Percentiles rank a stretch among this genome's conserved stretches.
Conservation (phyloP, 75 land plant species). For the Ceratopteris richardii region DNA sequence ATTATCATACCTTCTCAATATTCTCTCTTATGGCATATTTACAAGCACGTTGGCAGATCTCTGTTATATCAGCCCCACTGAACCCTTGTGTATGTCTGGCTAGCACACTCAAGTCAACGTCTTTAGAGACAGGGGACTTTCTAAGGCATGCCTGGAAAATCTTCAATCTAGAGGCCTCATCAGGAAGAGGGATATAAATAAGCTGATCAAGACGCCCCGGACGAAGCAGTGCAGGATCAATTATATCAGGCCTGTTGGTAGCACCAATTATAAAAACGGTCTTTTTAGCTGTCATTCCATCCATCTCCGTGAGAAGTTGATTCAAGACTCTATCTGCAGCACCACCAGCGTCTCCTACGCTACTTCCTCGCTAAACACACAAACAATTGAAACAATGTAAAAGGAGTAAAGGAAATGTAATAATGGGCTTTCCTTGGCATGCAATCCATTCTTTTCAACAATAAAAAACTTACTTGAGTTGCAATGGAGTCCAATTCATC, state of each 20-base stretch:
- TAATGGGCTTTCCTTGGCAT: no score
- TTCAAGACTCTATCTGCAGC: conserved; percentile 81
- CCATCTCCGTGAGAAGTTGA: conserved; percentile 79
- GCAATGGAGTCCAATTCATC: conserved; percentile 34
- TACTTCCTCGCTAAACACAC: conserved; percentile 85
- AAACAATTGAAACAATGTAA: background rate
- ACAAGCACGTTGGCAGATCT: conserved; percentile 65
- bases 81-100: conserved; percentile 56
- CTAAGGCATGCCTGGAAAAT: conserved; percentile 51
- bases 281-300: conserved; percentile 78
- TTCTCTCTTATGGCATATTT: conserved; percentile 60
- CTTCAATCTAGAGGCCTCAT: conserved; percentile 39
- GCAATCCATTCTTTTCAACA: no score
- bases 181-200: conserved; percentile 58
- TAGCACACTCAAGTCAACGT: conserved; percentile 42
- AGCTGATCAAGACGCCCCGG: conserved; percentile 59
- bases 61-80: conserved; percentile 67
- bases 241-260: conserved; percentile 40
- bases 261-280: conserved; percentile 74
- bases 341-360: conserved; percentile 77
- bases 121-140: conserved; percentile 53
- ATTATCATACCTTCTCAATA: conserved; percentile 41
- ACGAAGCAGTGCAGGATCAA: conserved; percentile 48
- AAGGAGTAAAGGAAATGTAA: background rate
- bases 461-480: conserved; percentile 19